Base-by-base conservation (phyloP, 768 basidiomycete species). In the Epithele typhae region DNA sequence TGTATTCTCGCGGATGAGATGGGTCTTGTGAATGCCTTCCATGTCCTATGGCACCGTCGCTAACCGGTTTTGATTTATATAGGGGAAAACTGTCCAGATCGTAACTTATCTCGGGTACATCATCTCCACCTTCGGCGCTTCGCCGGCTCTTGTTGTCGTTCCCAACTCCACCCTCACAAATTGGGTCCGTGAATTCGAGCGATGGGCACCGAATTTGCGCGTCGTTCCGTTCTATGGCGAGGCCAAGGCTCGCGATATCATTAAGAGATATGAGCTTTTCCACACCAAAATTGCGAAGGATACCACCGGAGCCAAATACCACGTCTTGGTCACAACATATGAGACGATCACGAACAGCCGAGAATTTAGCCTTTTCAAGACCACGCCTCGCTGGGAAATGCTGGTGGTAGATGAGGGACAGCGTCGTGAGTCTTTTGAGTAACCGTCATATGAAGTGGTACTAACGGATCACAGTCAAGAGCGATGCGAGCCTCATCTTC, bases 1-100 rank as follows among this genome's bases (percentile, higher is more conserved):
- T 91, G 85, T 51, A 94, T 94, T 52, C 76, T 98, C 18, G 95
- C 96, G 3, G 96, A 99, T 61, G 96, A 98, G 65, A 98, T 99
- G 96, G 93, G 93, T 48, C 67, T 93, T 62, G 92, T 90, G 63
- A 42, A 72, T 60, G 8, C 22, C 19, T 18, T 24, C 22, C 25
- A 19, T 17, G 33, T 45, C 17, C 12, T 54, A 43, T 21, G 54
- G 24, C 38, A 45, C n/a, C 43, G 12, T 12, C 22, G n/a, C 36
- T 32, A 8, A 36, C 40, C 33, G 9, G 39, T 22, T 17, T 18
- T n/a, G 15, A 25, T 45, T 44, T 37, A 48, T 32, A 18, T 51
- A 92, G 84, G 88, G 90, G 0, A 92, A 91, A 72, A 98, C 94
- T 0, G 89, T 97, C 2, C 94, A 96, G 59, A 84, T 97, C 40